phyloP scores from a whole-genome alignment of 1,284 basidiomycete species.

The Moesziomyces globuligerus region DNA sequence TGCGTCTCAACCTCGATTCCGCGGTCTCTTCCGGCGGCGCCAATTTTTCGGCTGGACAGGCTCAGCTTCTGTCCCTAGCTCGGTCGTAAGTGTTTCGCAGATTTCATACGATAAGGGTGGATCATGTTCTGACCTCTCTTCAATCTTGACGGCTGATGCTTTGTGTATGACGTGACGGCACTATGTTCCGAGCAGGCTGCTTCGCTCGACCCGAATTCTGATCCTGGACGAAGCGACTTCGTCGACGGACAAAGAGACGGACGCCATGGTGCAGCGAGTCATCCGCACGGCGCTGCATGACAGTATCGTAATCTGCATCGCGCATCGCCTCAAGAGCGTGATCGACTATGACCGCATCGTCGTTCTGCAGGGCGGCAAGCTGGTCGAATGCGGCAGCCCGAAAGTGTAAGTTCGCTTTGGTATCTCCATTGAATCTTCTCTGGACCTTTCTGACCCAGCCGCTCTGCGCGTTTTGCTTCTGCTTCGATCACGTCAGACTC shows the following conservation, averaged over 20 bases:
- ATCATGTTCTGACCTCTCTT: slow-evolving; percentile 61
- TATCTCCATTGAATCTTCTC: neutral
- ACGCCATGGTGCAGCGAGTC: slow-evolving; percentile 44
- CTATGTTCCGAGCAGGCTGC: slow-evolving; percentile 79
- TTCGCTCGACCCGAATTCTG: slow-evolving; percentile 79
- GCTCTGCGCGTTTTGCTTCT: neutral
- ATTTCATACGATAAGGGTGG: too few species aligned
- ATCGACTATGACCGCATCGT: slow-evolving; percentile 78
- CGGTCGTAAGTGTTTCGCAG: slow-evolving; percentile 69
- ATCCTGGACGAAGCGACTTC: slow-evolving; percentile 83
- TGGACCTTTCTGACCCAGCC: neutral
- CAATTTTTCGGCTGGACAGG: slow-evolving; percentile 85
- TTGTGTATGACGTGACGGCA: too few species aligned
- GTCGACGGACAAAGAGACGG: slow-evolving; percentile 40
- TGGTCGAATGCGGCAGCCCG: slow-evolving; percentile 82
- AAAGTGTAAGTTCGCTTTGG: slow-evolving; percentile 14
- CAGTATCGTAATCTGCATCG: slow-evolving; percentile 68
- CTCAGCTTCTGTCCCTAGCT: slow-evolving; percentile 83
- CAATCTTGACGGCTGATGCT: too few species aligned
- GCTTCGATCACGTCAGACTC: slow-evolving; percentile 2
- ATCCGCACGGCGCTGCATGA: slow-evolving; percentile 31
- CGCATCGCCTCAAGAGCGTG: slow-evolving; percentile 44
- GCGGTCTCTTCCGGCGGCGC: slow-evolving; percentile 80
- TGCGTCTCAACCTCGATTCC: slow-evolving; percentile 74
- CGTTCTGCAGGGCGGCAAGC: slow-evolving; percentile 69